Evolutionary conservation across 805 yeast species (phyloP).

Genomic region (Saccharomycopsis sp.): DNA sequence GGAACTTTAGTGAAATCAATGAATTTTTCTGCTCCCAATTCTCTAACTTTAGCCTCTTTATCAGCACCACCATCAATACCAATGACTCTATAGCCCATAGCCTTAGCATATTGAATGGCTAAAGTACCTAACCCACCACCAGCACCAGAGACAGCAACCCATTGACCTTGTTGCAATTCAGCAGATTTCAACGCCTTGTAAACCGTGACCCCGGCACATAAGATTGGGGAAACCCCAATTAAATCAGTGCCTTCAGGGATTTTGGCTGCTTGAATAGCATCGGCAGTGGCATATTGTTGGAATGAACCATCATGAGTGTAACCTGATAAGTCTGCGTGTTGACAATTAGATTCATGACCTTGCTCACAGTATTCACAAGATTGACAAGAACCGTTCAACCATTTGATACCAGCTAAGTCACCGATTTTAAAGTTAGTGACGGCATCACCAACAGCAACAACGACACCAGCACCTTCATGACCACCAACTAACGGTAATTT

Average conservation of each 20-base stretch:
- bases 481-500: slow-evolving; percentile 76
- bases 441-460: slow-evolving; percentile 66
- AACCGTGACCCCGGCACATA: slow-evolving; percentile 89
- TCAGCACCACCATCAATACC: slow-evolving; percentile 68
- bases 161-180: slow-evolving; percentile 58
- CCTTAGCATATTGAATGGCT: slow-evolving; percentile 68
- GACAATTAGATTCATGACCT: slow-evolving; percentile 66
- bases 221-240: slow-evolving; percentile 70
- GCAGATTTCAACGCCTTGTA: slow-evolving; percentile 87
- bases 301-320: slow-evolving; percentile 87
- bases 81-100: slow-evolving; percentile 68
- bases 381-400: slow-evolving; percentile 76
- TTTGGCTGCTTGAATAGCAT: slow-evolving; percentile 78
- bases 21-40: slow-evolving; percentile 61
- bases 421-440: slow-evolving; percentile 71
- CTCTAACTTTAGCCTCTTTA: slow-evolving; percentile 46
- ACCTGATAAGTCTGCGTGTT: slow-evolving; percentile 68
- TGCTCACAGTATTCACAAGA: slow-evolving; percentile 68
- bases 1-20: slow-evolving; percentile 51
- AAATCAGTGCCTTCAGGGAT: slow-evolving; percentile 70
- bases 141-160: slow-evolving; percentile 75
- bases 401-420: slow-evolving; percentile 76
- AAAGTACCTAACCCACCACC: slow-evolving; percentile 76
- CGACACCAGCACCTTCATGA: slow-evolving; percentile 86
- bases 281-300: slow-evolving; percentile 87